These are phyloP conservation scores for Mariannaea elegans DNA, from an alignment of 2,329 filamentous ascomycete genomes.

Conservation along the genomic window DNA sequence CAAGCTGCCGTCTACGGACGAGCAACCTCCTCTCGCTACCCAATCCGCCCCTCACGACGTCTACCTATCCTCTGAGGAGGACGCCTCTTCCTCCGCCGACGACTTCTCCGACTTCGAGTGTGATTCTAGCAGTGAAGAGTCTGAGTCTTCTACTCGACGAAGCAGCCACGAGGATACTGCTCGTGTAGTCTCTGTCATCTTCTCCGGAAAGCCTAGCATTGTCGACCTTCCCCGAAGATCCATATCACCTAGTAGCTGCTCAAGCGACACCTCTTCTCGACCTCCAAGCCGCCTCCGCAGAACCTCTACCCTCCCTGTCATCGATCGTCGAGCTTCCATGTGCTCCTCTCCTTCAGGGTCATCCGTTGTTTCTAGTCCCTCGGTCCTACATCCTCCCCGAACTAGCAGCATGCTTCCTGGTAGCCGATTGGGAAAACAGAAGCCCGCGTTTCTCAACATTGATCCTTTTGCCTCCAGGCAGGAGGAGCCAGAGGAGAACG, in stretches of 20 bases:
- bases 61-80: slow-evolving; percentile 73
- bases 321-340: slow-evolving; percentile 45
- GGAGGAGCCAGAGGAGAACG: slow-evolving; percentile 39
- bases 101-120: slow-evolving; percentile 65
- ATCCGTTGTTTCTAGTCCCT: slow-evolving; percentile 13
- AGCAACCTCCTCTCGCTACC: slow-evolving; percentile 43
- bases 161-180: slow-evolving; percentile 64
- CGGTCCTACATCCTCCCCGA: slow-evolving; percentile 49
- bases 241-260: slow-evolving; percentile 49
- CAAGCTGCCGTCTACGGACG: slow-evolving; percentile 43
- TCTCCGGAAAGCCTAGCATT: slow-evolving; percentile 67
- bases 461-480: slow-evolving; percentile 59
- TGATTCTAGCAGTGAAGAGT: slow-evolving; percentile 54
- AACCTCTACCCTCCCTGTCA: slow-evolving; percentile 45
- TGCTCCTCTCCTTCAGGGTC: slow-evolving; percentile 45
- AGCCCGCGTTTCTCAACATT: slow-evolving; percentile 60
- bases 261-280: slow-evolving; percentile 37
- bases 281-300: slow-evolving; percentile 39
- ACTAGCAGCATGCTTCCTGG: slow-evolving; percentile 54
- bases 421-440: slow-evolving; percentile 47
- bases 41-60: slow-evolving; percentile 63
- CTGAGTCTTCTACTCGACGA: slow-evolving; percentile 41
- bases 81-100: slow-evolving; percentile 69
- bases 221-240: slow-evolving; percentile 60
- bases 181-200: slow-evolving; percentile 66